Percentiles rank a stretch among this genome's conserved stretches.
phyloP scores from a whole-genome alignment of 2,329 filamentous ascomycete species.

The Colletotrichum sp. region DNA sequence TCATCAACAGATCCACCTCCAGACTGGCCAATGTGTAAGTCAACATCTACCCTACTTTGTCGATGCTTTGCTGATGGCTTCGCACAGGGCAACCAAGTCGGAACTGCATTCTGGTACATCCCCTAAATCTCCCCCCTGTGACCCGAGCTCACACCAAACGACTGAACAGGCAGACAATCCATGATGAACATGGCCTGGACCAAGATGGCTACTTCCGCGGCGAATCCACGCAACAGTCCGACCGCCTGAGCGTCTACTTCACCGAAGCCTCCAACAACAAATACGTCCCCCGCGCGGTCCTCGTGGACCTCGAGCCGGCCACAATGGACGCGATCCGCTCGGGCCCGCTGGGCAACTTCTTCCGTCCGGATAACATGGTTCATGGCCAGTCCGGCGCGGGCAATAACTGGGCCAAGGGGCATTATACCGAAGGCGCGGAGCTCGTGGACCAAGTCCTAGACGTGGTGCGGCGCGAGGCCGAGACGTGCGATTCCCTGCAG shows the following conservation, averaged over 20 bases:
- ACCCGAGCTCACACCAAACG: conserved; percentile 39
- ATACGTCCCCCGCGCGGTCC: conserved; percentile 98
- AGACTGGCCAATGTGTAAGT: conserved; percentile 95
- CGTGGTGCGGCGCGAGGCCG: conserved; percentile 97
- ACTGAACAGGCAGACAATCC: conserved; percentile 73
- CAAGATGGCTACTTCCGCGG: conserved; percentile 97
- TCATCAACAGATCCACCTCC: conserved; percentile 87
- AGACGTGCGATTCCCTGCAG: conserved; percentile 98
- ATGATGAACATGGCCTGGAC: conserved; percentile 94
- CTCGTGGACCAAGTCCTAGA: conserved; percentile 97
- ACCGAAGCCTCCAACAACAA: conserved; percentile 87
- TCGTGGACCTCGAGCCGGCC: conserved; percentile 98
- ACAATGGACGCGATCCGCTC: conserved; percentile 99
- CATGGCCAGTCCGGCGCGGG: conserved; percentile 99
- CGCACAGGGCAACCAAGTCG: conserved; percentile 96
- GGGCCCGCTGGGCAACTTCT: conserved; percentile 96
- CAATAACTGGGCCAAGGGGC: conserved; percentile 99
- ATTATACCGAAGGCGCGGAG: conserved; percentile 99
- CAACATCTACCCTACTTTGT: conserved; percentile 26
- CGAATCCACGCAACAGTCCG: conserved; percentile 95
- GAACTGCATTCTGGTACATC: conserved; percentile 96
- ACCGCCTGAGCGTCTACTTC: conserved; percentile 99
- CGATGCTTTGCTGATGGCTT: conserved; percentile 6
- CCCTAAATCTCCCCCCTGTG: not conserved
- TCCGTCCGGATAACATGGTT: conserved; percentile 99